phyloP scores from a whole-genome alignment of 257 asterid species.

The Plectranthus barbatus region DNA sequence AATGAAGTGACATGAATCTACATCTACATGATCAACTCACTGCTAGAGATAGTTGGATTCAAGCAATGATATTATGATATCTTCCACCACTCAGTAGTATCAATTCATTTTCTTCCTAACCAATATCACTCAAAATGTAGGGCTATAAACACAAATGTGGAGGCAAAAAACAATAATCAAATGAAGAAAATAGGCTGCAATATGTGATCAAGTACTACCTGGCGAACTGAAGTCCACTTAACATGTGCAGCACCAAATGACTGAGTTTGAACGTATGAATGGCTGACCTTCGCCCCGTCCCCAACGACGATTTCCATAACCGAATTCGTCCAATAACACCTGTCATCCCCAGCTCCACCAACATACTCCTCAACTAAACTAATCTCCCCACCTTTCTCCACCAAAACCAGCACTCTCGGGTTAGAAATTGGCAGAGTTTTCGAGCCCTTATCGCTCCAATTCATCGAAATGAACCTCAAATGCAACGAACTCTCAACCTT shows the following conservation, averaged over 20 bases:
- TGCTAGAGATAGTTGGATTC: background rate
- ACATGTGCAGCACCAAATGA: constrained; percentile 74
- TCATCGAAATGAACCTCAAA: constrained; percentile 49
- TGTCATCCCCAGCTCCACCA: constrained; percentile 36
- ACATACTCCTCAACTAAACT: constrained; percentile 70
- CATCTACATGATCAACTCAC: background rate
- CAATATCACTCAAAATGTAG: background rate
- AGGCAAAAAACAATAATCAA: background rate
- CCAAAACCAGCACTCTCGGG: constrained; percentile 83
- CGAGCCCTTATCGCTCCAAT: constrained; percentile 47
- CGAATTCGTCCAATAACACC: constrained; percentile 76
- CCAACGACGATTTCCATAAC: constrained; percentile 68
- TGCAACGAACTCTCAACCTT: constrained; percentile 64
- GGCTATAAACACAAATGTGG: background rate
- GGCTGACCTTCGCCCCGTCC: constrained; percentile 66
- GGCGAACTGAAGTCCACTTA: constrained; percentile 86
- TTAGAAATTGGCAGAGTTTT: constrained; percentile 68
- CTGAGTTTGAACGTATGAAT: constrained; percentile 76
- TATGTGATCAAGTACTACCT: constrained; percentile 33
- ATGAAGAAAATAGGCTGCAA: background rate
- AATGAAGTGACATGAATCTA: background rate
- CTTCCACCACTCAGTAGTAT: background rate
- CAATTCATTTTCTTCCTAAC: background rate
- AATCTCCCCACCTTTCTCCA: constrained; percentile 80
- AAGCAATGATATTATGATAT: background rate